These are phyloP conservation scores for Scheffersomyces stipitis DNA, from an alignment of 805 yeast species.

Conservation along the genomic window DNA sequence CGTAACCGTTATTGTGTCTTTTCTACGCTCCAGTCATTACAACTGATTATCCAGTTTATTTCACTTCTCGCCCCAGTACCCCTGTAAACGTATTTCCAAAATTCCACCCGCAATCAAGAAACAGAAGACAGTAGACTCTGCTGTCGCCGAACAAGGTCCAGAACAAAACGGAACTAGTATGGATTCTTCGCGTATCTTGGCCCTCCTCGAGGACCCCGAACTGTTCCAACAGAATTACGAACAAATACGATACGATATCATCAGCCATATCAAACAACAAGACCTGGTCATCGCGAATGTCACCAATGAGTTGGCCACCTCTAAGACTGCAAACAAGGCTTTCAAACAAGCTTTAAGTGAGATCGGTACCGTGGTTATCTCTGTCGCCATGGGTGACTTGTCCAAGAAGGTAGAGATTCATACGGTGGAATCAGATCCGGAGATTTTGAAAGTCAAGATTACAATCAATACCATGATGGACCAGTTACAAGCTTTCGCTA, in stretches of 20 bases:
- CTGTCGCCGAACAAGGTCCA: too few species aligned
- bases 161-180: constrained; percentile 11
- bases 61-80: too few species aligned
- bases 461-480: constrained; percentile 89
- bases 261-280: constrained; percentile 29
- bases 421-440: constrained; percentile 72
- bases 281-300: constrained; percentile 24
- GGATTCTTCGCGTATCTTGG: constrained; percentile 33
- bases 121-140: constrained; percentile 13
- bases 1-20: too few species aligned
- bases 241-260: constrained; percentile 30
- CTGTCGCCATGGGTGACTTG: constrained; percentile 87
- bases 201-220: constrained; percentile 40
- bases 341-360: constrained; percentile 71
- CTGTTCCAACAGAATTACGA: constrained; percentile 27
- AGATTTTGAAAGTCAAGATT: constrained; percentile 73
- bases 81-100: constrained; percentile 8
- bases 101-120: constrained; percentile 17
- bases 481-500: constrained; percentile 77
- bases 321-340: constrained; percentile 60
- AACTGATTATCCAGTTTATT: too few species aligned
- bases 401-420: constrained; percentile 77
- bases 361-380: constrained; percentile 82
- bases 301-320: constrained; percentile 32
- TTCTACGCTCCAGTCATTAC: too few species aligned